Base-by-base conservation (phyloP, 1,284 basidiomycete genomes). In the Ustilago trichophora region DNA sequence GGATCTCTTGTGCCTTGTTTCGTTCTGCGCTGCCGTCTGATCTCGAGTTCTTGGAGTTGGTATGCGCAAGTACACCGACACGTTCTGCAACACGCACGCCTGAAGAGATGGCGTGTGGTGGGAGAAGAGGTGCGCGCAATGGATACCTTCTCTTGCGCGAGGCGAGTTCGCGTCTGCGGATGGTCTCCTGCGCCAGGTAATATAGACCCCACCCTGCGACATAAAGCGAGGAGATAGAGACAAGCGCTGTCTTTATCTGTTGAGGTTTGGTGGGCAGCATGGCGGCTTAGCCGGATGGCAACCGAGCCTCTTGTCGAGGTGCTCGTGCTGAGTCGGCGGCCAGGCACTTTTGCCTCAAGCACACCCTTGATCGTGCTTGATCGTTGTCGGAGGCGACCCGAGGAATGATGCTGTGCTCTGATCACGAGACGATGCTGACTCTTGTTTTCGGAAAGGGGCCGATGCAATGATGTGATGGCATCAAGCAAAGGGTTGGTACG, bases 111-210 rank as follows among this genome's bases (percentile, higher is more conserved):
- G 65, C 54, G 26, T 68, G 65, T 1, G 65, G 65, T 16, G 65
- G 65, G 12, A 68, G 54, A 5, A 68, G 42, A 13, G 60, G 64
- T 24, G 57, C 43, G 15, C 43, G 34, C 25, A 73, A 54, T 3
- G 64, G 67, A 34, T 72, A 64, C 35, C 48, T 51, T 19, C 48
- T 42, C 27, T 58, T 62, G 10, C 76, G 52, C 19, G 36, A 34
- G n/a, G 57, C 36, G 0, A 78, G 55, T 15, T 54, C 54, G 5
- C 37, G 24, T 15, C 48, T 19, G 18, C 76, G 52, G 5, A 62
- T 47, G 3, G 66, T 55, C 41, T 78, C 76, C 37, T 73, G 73
- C 2, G 64, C 59, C 19, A 72, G 44, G 26, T 77, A 77, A 60
- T 71, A 77, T n/a, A 74, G 26, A 19, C 62, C 58, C 76, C 76